Conservation (phyloP, 306 rosid genomes). For the Cucurbita pepo region DNA sequence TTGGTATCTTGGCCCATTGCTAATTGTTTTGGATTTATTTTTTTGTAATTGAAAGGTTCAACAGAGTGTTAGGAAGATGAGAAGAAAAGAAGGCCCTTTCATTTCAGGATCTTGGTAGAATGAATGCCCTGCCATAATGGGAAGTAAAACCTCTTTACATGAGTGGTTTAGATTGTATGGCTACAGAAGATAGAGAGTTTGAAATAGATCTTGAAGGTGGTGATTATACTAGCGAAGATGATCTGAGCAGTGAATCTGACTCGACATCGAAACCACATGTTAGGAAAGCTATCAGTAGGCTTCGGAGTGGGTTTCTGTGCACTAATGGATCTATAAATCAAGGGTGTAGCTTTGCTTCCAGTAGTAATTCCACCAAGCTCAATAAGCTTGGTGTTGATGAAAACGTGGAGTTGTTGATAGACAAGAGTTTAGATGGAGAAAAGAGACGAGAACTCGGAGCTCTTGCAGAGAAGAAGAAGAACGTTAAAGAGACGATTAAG, state of each 20-base stretch:
- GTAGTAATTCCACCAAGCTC: conserved; percentile 22
- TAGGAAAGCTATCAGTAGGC: conserved; percentile 19
- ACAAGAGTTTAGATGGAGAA: conserved; percentile 17
- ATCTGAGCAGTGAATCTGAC: conserved; percentile 25
- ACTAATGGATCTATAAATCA: conserved; percentile 22
- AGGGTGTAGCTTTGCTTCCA: conserved; percentile 26
- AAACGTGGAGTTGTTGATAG: conserved; percentile 23
- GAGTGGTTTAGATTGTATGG: conserved; percentile 2
- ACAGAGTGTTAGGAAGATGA: neutral
- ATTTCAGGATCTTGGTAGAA: conserved; percentile 1
- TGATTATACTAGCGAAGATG: conserved; percentile 31
- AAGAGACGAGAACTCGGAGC: conserved; percentile 2
- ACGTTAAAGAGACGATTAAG: conserved; percentile 15
- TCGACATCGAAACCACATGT: conserved; percentile 18
- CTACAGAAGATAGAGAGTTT: conserved; percentile 3
- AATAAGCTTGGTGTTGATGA: conserved; percentile 10
- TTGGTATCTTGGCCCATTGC: neutral
- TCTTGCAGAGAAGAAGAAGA: conserved; percentile 3
- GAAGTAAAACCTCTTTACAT: conserved; percentile 1
- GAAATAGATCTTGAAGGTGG: conserved; percentile 13
- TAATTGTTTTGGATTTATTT: neutral
- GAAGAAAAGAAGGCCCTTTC: conserved; percentile 2
- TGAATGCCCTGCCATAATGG: conserved; percentile 1
- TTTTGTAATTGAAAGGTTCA: neutral
- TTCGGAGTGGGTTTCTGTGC: conserved; percentile 24